Evolutionary conservation across 257 asterid genomes (phyloP), one percentile per base, ranked within the genome.

Genomic region (Cynanchum wilfordii): DNA sequence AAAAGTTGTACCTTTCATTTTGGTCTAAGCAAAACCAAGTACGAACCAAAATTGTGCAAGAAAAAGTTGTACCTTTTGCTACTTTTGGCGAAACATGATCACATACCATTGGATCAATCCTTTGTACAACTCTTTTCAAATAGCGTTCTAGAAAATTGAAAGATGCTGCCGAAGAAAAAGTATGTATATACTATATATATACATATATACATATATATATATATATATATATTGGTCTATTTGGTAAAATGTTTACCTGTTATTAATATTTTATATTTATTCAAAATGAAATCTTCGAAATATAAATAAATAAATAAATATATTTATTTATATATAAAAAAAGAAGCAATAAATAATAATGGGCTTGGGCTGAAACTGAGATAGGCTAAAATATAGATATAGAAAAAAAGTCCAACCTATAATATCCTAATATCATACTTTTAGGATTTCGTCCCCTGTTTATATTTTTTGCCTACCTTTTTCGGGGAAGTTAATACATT

Each of bases 281-380:
- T 33, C 38, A 0, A 33, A 33, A n/a, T n/a, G n/a, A n/a, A n/a
- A n/a, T n/a, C n/a, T n/a, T n/a, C n/a, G n/a, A n/a, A n/a, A 40
- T 44, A 7, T 0, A 4, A 7, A 7, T 2, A 5, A 3, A 2
- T 36, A 36, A 36, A 42, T 10, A 33, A 33, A 1, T 42, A 42
- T 42, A 42, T 42, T 7, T 33, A 33, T 42, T 7, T 42, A 42
- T 42, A 42, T 42, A 42, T 8, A 40, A 1, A 27, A 0, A 38
- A 40, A 17, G 16, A 63, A 0, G 24, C 12, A 17, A 33, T 5
- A 6, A 63, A 8, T 1, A 17, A 20, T 12, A 63, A 4, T 73
- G 77, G 77, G 71, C 77, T 29, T 73, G 77, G 77, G 65, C 71
- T 51, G 55, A 17, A 59, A 29, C 20, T 59, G 27, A 15, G 11